Base-by-base conservation (phyloP, 805 yeast genomes). In the Pichia sporocuriosa region DNA sequence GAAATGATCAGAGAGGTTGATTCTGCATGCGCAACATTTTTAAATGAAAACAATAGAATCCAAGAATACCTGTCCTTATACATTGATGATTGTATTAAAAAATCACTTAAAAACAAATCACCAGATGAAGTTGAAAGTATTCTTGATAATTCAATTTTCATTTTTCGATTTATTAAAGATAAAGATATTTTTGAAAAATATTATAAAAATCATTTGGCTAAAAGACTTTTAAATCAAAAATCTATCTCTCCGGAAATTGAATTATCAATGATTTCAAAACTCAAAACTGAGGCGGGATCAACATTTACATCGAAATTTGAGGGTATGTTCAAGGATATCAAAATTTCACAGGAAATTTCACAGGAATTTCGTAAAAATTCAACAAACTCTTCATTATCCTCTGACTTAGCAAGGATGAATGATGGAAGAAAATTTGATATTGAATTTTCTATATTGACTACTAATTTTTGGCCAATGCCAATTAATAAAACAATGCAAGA, bases 171-270 rank as follows among this genome's bases (percentile, higher is more conserved):
- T 54, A 69, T 88, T 35, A 71, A 76, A 45, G 96, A 89, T 52
- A 89, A 87, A 55, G 96, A 88, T 61, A 66, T 84, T 21, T 89
- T 88, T 63, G 95, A 87, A 56, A 81, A 76, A 32, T 79, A 83
- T 46, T 88, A 86, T 60, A 87, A 87, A 52, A 84, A 80, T 40
- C 96, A 85, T 62, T 68, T 89, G 44, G 95, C 96, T 1, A 86
- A 82, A 59, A 69, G 97, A 46, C 68, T 88, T 32, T 56, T 81
- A 29, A 70, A 76, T 43, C 68, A 69, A 49, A 65, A 59, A 50
- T 63, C 64, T 10, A 47, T 61, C 37, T 66, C 75, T 2, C 61
- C 69, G 35, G 90, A 85, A 45, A 62, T 82, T 4, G 97, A 88
- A 58, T 79, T 79, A 55, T 63, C 68, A 22, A 68, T 87, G 57